phyloP scores from a whole-genome alignment of 768 basidiomycete species.

The Boletus rufocinnamomeus region DNA sequence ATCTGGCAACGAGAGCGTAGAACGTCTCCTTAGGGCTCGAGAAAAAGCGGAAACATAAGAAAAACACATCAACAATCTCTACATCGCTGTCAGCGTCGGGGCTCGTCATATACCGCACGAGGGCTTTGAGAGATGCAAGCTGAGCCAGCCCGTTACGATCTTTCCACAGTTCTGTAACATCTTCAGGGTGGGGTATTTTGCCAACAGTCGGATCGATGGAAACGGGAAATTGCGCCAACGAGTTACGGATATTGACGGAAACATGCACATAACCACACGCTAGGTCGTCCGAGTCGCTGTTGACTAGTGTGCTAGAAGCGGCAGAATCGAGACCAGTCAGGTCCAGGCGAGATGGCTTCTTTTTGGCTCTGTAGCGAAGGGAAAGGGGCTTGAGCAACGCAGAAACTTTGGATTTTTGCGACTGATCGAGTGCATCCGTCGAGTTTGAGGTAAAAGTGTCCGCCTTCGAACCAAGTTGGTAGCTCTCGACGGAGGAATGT shows the following conservation, averaged over 20 bases:
- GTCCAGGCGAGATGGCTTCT: constrained; percentile 7
- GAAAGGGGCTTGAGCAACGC: constrained; percentile 22
- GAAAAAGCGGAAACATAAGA: constrained; percentile 74
- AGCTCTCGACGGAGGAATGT: constrained; percentile 8
- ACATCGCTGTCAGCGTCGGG: constrained; percentile 41
- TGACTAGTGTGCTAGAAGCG: constrained; percentile 26
- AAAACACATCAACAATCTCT: constrained; percentile 55
- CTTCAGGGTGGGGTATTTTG: constrained; percentile 34
- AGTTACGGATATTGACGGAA: constrained; percentile 28
- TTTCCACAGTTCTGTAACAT: constrained; percentile 31
- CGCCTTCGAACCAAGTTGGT: neutral
- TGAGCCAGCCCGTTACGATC: constrained; percentile 31
- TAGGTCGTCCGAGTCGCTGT: constrained; percentile 16
- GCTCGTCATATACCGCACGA: constrained; percentile 50
- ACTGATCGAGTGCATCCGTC: neutral
- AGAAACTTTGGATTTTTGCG: constrained; percentile 16
- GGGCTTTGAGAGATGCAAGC: constrained; percentile 42
- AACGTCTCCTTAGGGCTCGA: constrained; percentile 51
- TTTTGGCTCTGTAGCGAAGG: constrained; percentile 10
- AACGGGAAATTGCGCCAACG: constrained; percentile 33
- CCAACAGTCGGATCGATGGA: constrained; percentile 28
- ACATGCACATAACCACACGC: constrained; percentile 26
- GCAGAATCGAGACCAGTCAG: constrained; percentile 6
- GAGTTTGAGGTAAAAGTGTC: constrained; percentile 1
- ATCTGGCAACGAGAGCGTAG: constrained; percentile 49